Percentiles rank a stretch among this genome's conserved stretches.
Evolutionary conservation across 768 basidiomycete species (phyloP).

Genomic region (Mycena crocata): DNA sequence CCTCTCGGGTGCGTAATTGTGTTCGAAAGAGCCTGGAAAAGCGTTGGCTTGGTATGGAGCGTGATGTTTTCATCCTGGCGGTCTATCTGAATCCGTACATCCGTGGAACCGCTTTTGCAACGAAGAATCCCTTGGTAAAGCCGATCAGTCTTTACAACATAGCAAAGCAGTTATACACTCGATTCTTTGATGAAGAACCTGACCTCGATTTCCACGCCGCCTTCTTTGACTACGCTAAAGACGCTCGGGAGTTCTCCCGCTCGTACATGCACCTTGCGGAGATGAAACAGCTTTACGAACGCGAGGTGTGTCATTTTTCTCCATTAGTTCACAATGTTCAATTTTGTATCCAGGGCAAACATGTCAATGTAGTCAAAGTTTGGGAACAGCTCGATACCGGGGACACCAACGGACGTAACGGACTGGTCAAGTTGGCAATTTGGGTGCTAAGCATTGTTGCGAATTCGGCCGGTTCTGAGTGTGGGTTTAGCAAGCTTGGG

Average conservation of each 20-base stretch:
- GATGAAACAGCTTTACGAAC: too few relatives aligned
- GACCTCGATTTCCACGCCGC: constrained; percentile 18
- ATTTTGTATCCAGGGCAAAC: background rate
- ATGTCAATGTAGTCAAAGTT: background rate
- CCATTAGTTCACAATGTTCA: too few relatives aligned
- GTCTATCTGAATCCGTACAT: constrained; percentile 29
- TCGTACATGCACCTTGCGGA: too few relatives aligned
- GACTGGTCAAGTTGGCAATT: too few relatives aligned
- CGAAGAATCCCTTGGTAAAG: background rate
- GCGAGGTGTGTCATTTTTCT: too few relatives aligned
- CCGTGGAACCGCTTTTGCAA: constrained; percentile 2
- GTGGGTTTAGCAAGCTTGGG: too few relatives aligned
- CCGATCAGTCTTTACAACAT: background rate
- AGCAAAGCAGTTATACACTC: background rate
- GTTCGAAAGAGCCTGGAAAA: constrained; percentile 29
- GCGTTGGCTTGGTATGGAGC: constrained; percentile 26
- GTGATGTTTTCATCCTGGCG: constrained; percentile 22
- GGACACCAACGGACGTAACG: background rate
- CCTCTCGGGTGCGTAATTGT: background rate
- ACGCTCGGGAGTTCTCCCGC: constrained; percentile 3
- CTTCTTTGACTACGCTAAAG: constrained; percentile 10
- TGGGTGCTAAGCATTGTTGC: too few relatives aligned
- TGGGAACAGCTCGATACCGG: constrained; percentile 3
- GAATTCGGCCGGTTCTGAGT: too few relatives aligned
- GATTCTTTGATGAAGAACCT: constrained; percentile 3